Evolutionary conservation across 2,329 filamentous ascomycete species (phyloP).

Genomic region (Penicillium sclerotiorum): DNA sequence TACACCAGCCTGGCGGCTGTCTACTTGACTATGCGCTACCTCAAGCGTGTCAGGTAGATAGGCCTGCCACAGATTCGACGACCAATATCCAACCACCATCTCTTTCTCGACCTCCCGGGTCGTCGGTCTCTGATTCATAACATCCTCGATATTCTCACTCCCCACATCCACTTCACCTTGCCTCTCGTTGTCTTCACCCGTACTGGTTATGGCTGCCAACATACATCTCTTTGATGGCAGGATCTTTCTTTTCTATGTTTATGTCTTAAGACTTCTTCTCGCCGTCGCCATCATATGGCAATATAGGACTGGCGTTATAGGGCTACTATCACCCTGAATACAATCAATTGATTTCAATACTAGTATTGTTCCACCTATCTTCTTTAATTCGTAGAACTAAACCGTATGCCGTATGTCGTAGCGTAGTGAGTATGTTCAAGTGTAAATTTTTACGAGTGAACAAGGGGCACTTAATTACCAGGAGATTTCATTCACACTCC

Average conservation of each 20-base stretch:
- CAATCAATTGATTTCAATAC: no score
- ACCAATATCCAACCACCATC: neutral
- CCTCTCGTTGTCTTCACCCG: conserved; percentile 2
- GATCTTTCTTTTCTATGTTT: conserved; percentile 19
- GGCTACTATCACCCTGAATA: conserved; percentile 28
- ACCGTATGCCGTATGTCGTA: no score
- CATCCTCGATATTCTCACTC: neutral
- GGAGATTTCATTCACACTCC: no score
- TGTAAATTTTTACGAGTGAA: no score
- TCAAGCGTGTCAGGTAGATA: conserved; percentile 26
- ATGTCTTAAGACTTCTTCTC: conserved; percentile 12
- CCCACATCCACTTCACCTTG: neutral
- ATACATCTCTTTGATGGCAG: conserved; percentile 5
- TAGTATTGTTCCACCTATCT: no score
- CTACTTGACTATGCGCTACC: conserved; percentile 34
- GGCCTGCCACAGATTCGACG: no score
- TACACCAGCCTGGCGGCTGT: conserved; percentile 37
- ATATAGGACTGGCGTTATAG: conserved; percentile 18
- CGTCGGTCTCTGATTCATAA: conserved; percentile 1
- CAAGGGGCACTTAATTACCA: no score
- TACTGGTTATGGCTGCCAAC: conserved; percentile 12
- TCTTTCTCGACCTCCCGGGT: neutral
- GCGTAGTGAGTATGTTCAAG: no score
- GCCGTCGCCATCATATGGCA: conserved; percentile 18
- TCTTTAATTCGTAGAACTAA: no score